Base-by-base conservation (phyloP, 2,329 filamentous ascomycete species). In the Exophiala phaeomuriformis region DNA sequence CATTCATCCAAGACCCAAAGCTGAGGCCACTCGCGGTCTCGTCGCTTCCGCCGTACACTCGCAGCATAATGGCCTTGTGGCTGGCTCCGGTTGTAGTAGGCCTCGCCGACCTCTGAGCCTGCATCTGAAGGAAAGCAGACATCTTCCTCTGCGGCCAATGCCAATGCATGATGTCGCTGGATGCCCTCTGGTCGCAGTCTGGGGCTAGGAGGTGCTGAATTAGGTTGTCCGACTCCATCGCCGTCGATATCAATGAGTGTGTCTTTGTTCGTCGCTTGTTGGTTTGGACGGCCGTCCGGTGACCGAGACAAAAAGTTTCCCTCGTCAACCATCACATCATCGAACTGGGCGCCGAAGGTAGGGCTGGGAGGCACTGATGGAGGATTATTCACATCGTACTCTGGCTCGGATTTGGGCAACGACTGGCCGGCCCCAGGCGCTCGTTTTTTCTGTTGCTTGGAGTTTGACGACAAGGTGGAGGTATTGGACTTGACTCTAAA, bases 61-160 rank as follows among this genome's bases (percentile, higher is more conserved):
- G 64, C 63, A 41, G 68, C 69, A 37, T 69, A 69, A 10, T 42
- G 46, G 42, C 69, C 72, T 19, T 72, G 71, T 3, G 78, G 77
- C 3, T 73, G 69, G 41, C 74, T 75, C 36, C 73, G 72, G 5
- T 77, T 69, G 53, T 74, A 74, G 46, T 93, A 88, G 44, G 94
- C 89, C 32, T 91, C 86, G 30, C 79, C 89, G 45, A 93, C 75
- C 63, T 94, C 89, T 0, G 88, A 93, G 70, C 90, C 77, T 3
- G 77, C 83, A 51, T 86, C 84, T 4, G 83, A 82, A 0, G 90
- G 91, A 64, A 95, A 96, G 72, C 93, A 96, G 0, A 97, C 90
- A 70, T 97, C 93, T 60, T 87, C 87, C 64, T 93, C 83, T 0
- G 84, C 87, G 7, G 84, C 77, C 8, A 85, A 68, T 8, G 78